Conservation (phyloP, 108 stramenopile genomes). For the Fistulifera pelliculosa region DNA sequence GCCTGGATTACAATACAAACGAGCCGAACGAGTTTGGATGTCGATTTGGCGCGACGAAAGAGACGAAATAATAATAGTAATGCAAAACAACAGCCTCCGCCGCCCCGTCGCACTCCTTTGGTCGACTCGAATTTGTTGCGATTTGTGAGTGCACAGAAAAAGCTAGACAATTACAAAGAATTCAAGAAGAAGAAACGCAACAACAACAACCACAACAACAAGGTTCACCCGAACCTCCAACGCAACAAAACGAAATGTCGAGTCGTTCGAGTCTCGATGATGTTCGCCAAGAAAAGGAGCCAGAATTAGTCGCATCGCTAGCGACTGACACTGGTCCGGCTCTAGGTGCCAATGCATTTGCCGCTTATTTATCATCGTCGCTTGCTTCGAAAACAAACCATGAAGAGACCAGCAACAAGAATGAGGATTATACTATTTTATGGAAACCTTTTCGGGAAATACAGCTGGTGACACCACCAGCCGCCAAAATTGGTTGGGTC, state of each 20-base stretch:
- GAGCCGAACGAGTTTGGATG: too few species aligned
- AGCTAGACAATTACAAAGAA: background rate
- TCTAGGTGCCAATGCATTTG: conserved; percentile 4
- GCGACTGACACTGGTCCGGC: background rate
- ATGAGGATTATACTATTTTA: too few species aligned
- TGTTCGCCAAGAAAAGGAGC: background rate
- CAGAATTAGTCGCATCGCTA: background rate
- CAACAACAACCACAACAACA: too few species aligned
- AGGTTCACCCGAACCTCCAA: background rate
- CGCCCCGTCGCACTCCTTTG: conserved; percentile 31
- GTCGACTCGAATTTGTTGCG: conserved; percentile 65
- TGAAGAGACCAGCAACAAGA: background rate
- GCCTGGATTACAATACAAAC: too few species aligned
- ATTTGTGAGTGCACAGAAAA: conserved; percentile 55
- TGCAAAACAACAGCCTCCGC: too few species aligned
- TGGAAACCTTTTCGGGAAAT: background rate
- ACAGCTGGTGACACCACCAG: conserved; percentile 5
- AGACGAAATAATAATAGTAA: too few species aligned
- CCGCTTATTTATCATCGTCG: background rate
- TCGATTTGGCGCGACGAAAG: too few species aligned
- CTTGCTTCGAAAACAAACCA: background rate
- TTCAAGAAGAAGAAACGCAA: conserved; percentile 2
- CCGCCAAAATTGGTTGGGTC: conserved; percentile 32
- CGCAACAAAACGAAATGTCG: background rate
- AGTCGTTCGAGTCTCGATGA: too few species aligned